A percentile compares a stretch with the other conserved stretches of the same genome.
Evolutionary conservation across 2,329 filamentous ascomycete genomes (phyloP).

Genomic region (Aureobasidium subglaciale): DNA sequence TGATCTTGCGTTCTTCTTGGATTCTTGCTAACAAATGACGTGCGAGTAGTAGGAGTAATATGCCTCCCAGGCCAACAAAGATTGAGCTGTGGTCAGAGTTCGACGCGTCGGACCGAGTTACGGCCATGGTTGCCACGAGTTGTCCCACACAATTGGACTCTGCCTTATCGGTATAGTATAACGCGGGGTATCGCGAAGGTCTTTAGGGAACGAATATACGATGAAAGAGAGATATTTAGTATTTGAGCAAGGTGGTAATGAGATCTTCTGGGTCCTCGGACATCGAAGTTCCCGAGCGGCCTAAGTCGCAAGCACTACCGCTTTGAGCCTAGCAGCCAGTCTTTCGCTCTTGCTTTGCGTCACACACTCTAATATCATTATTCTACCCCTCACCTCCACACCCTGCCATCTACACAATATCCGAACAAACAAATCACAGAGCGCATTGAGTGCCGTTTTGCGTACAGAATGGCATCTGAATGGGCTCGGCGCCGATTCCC

Average conservation of each 20-base stretch:
- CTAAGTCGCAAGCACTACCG: not conserved
- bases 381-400: slow-evolving; percentile 1
- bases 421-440: slow-evolving; percentile 16
- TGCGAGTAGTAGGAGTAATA: slow-evolving; percentile 2
- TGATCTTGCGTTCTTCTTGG: slow-evolving; percentile 31
- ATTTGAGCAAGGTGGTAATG: not conserved
- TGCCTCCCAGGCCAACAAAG: not conserved
- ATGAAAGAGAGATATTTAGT: not conserved
- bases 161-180: not conserved
- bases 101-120: not conserved
- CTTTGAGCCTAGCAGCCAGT: not conserved
- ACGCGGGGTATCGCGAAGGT: not conserved
- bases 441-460: slow-evolving; percentile 50
- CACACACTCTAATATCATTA: not conserved
- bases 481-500: slow-evolving; percentile 57
- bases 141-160: not conserved
- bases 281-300: not conserved
- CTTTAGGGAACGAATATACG: not conserved
- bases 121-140: not conserved
- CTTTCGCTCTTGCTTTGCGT: not conserved
- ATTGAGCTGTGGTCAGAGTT: slow-evolving; percentile 2
- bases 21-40: slow-evolving; percentile 21
- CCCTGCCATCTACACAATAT: not conserved
- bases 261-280: not conserved
- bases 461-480: slow-evolving; percentile 68